Conservation (phyloP, 2,329 filamentous ascomycete species). For the Diaporthe ilicicola region DNA sequence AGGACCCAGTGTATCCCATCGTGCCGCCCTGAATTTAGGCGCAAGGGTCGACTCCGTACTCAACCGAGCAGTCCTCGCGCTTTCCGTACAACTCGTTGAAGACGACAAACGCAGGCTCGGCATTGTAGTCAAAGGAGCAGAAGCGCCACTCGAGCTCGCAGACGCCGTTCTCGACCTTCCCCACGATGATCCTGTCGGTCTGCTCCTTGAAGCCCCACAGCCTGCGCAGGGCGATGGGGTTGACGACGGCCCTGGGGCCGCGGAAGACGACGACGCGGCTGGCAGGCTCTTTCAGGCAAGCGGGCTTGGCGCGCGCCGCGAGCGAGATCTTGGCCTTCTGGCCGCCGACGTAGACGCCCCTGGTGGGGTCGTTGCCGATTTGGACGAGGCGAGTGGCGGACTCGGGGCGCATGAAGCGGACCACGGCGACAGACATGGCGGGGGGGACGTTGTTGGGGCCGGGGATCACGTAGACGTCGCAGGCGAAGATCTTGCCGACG, state of each 20-base stretch:
- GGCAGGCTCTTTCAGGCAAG: not conserved
- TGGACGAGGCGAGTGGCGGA: conserved; percentile 8
- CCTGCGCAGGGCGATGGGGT: not conserved
- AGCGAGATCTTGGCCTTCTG: not conserved
- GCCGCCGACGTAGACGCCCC: not conserved
- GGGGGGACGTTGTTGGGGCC: not conserved
- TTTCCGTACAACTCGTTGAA: not conserved
- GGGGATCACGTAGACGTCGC: conserved; percentile 11
- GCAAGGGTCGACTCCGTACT: conserved; percentile 15
- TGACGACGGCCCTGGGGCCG: not conserved
- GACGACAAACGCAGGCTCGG: conserved; percentile 3
- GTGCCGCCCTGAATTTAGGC: not conserved
- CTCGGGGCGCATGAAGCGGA: conserved; percentile 15
- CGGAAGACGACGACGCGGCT: conserved; percentile 15
- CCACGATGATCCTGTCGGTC: not conserved
- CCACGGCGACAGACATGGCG: conserved; percentile 9
- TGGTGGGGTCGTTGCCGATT: not conserved
- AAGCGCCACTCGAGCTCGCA: conserved; percentile 23
- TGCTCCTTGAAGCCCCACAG: conserved; percentile 19
- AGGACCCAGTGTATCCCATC: too few species aligned
- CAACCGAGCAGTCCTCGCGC: not conserved
- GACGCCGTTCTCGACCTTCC: not conserved
- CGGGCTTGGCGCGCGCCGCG: not conserved
- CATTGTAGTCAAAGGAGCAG: conserved; percentile 7
- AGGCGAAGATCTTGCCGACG: conserved; percentile 12